Evolutionary conservation across 179 eudicot genomes (phyloP), one percentile per base, ranked within the genome.

Genomic region (Actinidia chinensis): DNA sequence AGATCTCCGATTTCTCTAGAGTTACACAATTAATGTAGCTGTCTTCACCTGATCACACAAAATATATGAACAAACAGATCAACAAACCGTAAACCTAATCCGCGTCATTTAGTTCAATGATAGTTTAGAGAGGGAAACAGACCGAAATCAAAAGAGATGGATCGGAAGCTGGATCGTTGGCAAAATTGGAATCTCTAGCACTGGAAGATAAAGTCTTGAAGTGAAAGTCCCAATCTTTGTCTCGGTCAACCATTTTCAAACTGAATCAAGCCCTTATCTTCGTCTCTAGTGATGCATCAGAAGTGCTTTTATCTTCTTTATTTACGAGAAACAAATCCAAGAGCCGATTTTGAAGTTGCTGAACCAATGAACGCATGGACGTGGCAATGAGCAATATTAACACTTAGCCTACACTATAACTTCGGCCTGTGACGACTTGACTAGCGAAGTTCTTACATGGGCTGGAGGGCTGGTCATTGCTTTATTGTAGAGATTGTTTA

Each of bases 111-210:
- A 58, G 23, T n/a, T 58, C 9, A n/a, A n/a, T 58, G 2, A 12
- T n/a, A 20, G 8, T n/a, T 56, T 18, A 51, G 76, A 72, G 73
- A 69, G 76, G 82, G 55, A 51, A 80, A 67, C 79, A 4, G 2
- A 95, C 99, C 55, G 99, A 92, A 42, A 87, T 75, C 59, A 95
- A 90, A 15, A 95, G 93, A 40, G 92, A 85, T 33, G 94, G 89
- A 79, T 93, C 98, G 69, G 97, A 85, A 63, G 92, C 88, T 68
- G 92, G 94, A 76, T 93, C 88, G 58, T 81, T 78, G 71, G 88
- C 83, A 84, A 85, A 86, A 85, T 80, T 88, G 73, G 99, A 89
- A 77, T 93, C 97, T 54, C 98, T 82, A 25, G 98, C 90, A 60
- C 85, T 83, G 11, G 94, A 84, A 70, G 97, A 88, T 33, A 95